A percentile compares a stretch with the other conserved stretches of the same genome.
phyloP scores from a whole-genome alignment of 2,329 filamentous ascomycete species.

The Ramichloridium luteum region DNA sequence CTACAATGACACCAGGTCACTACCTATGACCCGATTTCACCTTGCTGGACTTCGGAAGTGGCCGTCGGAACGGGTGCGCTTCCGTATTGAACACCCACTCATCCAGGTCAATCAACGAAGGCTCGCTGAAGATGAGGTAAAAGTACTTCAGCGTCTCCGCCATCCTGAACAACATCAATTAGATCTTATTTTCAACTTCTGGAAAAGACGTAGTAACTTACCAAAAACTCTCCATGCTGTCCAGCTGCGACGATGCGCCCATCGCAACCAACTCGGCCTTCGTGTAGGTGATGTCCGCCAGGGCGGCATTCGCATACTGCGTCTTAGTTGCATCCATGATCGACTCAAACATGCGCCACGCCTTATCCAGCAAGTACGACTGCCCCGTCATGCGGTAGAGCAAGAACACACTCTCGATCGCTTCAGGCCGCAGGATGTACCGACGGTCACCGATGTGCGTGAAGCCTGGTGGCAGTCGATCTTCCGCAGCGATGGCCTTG shows the following conservation, averaged over 20 bases:
- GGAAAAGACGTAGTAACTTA: not conserved
- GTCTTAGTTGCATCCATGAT: constrained; percentile 33
- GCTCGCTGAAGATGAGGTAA: constrained; percentile 35
- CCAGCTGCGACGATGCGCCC: constrained; percentile 19
- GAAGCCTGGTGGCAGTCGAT: constrained; percentile 34
- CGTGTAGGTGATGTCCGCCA: constrained; percentile 30
- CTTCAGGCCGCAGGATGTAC: constrained; percentile 42
- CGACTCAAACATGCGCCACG: constrained; percentile 40
- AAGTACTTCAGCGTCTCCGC: constrained; percentile 41
- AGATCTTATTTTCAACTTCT: too few species aligned
- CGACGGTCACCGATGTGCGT: constrained; percentile 31
- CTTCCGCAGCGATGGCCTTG: constrained; percentile 4
- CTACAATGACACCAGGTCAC: too few species aligned
- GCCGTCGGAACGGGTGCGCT: constrained; percentile 34
- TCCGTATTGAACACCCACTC: constrained; percentile 41
- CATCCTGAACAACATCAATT: constrained; percentile 16
- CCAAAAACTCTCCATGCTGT: constrained; percentile 41
- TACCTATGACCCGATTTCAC: too few species aligned
- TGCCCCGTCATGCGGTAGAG: constrained; percentile 49
- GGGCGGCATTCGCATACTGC: constrained; percentile 33
- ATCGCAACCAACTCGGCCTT: constrained; percentile 25
- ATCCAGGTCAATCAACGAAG: constrained; percentile 32
- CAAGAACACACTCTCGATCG: constrained; percentile 50
- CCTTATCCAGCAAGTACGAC: constrained; percentile 31
- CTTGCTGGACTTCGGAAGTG: constrained; percentile 5